Base-by-base conservation (phyloP, 1,139 yeast genomes). In the Eremothecium cymbalariae region DNA sequence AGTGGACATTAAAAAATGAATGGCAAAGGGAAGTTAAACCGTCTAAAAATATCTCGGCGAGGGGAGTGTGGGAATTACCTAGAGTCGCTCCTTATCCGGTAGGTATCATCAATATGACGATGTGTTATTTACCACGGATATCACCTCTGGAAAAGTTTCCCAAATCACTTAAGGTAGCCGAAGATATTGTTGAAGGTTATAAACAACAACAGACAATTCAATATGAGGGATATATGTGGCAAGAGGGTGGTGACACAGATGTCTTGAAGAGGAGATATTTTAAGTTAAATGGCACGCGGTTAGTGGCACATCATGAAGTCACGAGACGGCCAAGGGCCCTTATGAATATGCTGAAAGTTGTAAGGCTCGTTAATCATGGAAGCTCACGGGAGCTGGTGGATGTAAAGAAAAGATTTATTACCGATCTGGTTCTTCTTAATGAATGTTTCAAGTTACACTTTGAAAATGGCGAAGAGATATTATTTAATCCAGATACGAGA, bases 201-300 rank as follows among this genome's bases (percentile, higher is more conserved):
- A 53, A 55, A 23, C 60, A 63, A 18, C 75, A 72, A 39, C 45
- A 61, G 11, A 31, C 37, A 2, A 49, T 66, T 11, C 44, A 44
- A 1, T 59, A 62, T 45, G 81, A 77, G 51, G 90, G 90, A 0
- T 77, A 66, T 51, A 57, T 80, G 60, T 71, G 73, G 48, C 93
- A 81, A 59, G 86, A 79, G 51, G 90, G 90, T 23, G 93, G 90
- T 7, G 93, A 81, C 57, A 70, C 83, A 46, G 43, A 41, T 13
- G 55, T 66, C 16, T 70, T 78, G 72, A 75, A 75, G 47, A 68
- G 76, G 48, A 62, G 90, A 39, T 78, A 57, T 56, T 79, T 74
- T 62, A 74, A 68, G 48, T 60, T 81, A 23, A 55, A 64, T 28
- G 86, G 84, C 0, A 70, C 74, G 4, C 70, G 74, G 22, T 59